Evolutionary conservation across 306 rosid genomes (phyloP), one percentile per base, ranked within the genome.

Genomic region (Quercus mongolica): DNA sequence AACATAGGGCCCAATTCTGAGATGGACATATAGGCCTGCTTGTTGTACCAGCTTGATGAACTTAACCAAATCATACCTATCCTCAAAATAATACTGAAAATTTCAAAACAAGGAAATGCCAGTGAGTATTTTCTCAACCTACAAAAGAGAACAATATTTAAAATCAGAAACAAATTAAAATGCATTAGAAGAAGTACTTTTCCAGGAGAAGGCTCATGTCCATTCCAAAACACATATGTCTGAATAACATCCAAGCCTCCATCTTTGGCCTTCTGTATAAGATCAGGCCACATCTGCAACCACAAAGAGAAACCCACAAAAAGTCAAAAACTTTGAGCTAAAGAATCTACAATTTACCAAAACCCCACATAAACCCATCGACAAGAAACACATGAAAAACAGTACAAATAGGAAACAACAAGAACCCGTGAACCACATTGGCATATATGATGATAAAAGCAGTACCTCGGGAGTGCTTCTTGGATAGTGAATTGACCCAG

Each of bases 401-500:
- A 15, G 54, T 14, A 74, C 12, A 70, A 14, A 35, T 11, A 41
- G 3, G 12, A 26, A 9, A 41, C 54, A 71, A 23, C 58, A 28
- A 4, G 56, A 44, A 71, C 33, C 75, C 69, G 57, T 35, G 85
- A 81, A 76, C 72, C 75, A 73, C 85, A 84, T 78, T 83, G 83
- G 80, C 77, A 56, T 55, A 12, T 28, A 58, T 62, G 54, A 49
- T 49, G 17, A 49, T 10, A 49, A 11, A 11, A 49, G 25, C 18
- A 21, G 63, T 86, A 90, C 98, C 97, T 91, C 82, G 11, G 94
- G 96, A 58, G 99, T 93, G 93, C 98, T 93, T 93, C 98, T 93
- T 75, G 99, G 98, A 56, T 93, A 96, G 83, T 96, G 99, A 71
- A 96, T 91, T 76, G 99, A 96, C 3, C 99, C 99, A 83, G 99